Base-by-base conservation (phyloP, 495 filamentous ascomycete genomes). In the Xylaria telfairii region DNA sequence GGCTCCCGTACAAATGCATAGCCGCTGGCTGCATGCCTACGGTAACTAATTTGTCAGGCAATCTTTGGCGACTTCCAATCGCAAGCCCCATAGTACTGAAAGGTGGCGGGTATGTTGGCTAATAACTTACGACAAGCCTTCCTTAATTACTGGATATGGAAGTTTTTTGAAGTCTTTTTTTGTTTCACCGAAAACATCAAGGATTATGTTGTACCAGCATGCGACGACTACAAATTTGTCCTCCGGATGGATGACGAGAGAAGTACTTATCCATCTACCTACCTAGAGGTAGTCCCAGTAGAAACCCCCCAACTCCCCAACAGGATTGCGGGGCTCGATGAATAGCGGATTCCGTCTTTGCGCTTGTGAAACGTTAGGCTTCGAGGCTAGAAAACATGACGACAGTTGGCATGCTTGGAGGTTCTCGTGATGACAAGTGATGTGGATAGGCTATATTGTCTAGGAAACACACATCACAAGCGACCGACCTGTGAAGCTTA, bases 1-100 rank as follows among this genome's bases (percentile, higher is more conserved):
- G 65, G 51, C 65, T 67, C 65, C 57, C 37, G 37, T 57, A 37
- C 37, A 67, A 57, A 32, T 57, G 49, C 65, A 67, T 67, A 67
- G 65, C 49, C 65, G 65, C 65, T 57, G 47, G 26, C 12, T 32
- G 37, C 49, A 44, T 57, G 30, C 26, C 34, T 44, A 42, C 34
- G 8, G 8, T n/a, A 37, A 49, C 62, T 65, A 32, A 37, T 9
- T 44, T 21, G 13, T 37, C 46, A 53, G 46, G 47, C 64, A n/a
- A 41, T 54, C 47, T 19, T 41, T 39, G 65, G 30, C 44, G 26
- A 61, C n/a, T 32, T 49, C 30, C 15, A n/a, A n/a, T n/a, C n/a
- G n/a, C 19, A 41, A 65, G 42, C 37, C 21, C 17, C 54, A 57
- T 34, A 21, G 6, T 30, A 57, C 54, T 19, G 47, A 51, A 12